Conservation (phyloP, 345 rosid species). For the Acer saccharum region DNA sequence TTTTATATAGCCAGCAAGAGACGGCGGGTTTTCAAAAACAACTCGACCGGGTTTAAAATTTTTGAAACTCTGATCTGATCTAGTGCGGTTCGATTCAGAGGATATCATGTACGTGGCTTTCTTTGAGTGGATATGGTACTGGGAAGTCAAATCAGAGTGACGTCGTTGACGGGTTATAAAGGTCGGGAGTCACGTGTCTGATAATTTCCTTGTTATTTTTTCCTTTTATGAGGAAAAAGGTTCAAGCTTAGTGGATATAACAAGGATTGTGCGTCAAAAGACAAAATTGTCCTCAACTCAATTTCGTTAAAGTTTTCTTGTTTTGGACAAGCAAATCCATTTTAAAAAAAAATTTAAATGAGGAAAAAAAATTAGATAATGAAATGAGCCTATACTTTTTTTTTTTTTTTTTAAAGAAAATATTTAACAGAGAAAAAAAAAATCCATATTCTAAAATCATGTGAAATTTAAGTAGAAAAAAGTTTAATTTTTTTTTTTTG, state of each 20-base stretch:
- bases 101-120: not conserved
- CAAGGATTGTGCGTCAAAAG: not conserved
- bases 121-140: not conserved
- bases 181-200: not conserved
- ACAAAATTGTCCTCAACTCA: slow-evolving; percentile 1
- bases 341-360: not conserved
- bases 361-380: not conserved
- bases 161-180: not conserved
- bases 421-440: no score
- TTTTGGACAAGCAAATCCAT: not conserved
- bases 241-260: not conserved
- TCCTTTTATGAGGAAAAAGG: not conserved
- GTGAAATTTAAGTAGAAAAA: no score
- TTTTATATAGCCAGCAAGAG: not conserved
- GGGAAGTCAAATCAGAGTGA: not conserved
- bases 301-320: not conserved
- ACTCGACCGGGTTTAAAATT: not conserved
- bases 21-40: slow-evolving; percentile 18
- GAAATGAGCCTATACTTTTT: no score
- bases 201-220: not conserved
- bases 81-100: not conserved
- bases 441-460: no score
- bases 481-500: no score
- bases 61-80: not conserved
- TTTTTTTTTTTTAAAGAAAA: no score